phyloP scores from a whole-genome alignment of 179 eudicot species.

The Amaranthus tricolor region DNA sequence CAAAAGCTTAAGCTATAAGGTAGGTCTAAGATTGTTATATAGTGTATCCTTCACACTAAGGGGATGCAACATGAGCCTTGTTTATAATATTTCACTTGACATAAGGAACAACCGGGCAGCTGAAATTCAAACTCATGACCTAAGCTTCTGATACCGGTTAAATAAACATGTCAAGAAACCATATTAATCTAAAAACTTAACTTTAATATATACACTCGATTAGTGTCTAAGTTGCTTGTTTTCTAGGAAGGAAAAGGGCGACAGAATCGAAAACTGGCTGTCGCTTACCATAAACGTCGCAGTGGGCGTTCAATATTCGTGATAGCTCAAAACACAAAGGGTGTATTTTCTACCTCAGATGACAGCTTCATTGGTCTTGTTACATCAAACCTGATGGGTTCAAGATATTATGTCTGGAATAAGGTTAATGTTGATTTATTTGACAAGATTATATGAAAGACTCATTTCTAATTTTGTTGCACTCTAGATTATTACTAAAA shows the following conservation, averaged over 20 bases:
- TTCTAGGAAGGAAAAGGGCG: conserved; percentile 88
- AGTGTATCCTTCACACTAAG: too few species aligned
- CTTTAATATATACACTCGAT: too few species aligned
- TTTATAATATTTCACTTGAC: too few species aligned
- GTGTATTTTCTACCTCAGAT: conserved; percentile 47
- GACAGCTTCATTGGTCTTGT: conserved; percentile 69
- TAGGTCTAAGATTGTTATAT: too few species aligned
- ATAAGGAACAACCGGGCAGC: too few species aligned
- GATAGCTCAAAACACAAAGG: conserved; percentile 66
- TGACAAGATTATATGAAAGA: not conserved
- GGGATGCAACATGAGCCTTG: too few species aligned
- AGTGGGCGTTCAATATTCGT: conserved; percentile 70
- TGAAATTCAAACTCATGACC: too few species aligned
- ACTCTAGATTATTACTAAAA: conserved; percentile 1
- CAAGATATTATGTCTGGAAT: conserved; percentile 76
- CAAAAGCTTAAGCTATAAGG: too few species aligned
- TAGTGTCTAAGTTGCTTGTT: too few species aligned
- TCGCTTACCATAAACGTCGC: conserved; percentile 68
- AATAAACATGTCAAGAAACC: too few species aligned
- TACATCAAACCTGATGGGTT: conserved; percentile 75
- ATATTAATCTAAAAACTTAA: too few species aligned
- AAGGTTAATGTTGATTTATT: conserved; percentile 42
- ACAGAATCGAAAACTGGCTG: conserved; percentile 79
- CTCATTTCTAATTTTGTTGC: not conserved
- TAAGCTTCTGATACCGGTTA: too few species aligned